Base-by-base conservation (phyloP, 257 asterid species). In the Scutellaria barbata region DNA sequence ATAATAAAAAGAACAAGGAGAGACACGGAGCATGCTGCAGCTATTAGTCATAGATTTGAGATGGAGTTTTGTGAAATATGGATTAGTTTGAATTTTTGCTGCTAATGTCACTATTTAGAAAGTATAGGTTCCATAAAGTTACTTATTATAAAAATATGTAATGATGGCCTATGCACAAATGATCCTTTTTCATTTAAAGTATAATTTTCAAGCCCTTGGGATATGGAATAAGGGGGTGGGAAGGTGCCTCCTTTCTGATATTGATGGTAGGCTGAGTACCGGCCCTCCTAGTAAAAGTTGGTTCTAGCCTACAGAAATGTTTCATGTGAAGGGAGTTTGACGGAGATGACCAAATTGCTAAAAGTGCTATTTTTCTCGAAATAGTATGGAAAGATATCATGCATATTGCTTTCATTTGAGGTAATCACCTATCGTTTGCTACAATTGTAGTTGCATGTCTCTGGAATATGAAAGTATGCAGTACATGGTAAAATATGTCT, bases 401-500 rank as follows among this genome's bases (percentile, higher is more conserved):
- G 35, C 35, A 30, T 30, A 30, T 30, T 30, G 35, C 5, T 30
- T 30, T 30, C 35, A 30, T 30, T 30, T 30, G 35, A 30, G 35
- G 2, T 30, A 30, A 4, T 30, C 35, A 30, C 35, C 35, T 30
- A 30, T 30, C 35, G 5, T 30, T 22, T 22, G 25, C 25, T 22
- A 22, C 25, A 22, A 2, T 2, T 13, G 0, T 63, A 63, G 33
- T 10, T 52, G 43, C 50, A 11, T 60, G 61, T 18, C n/a, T 67
- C 72, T 43, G 51, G 33, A 57, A 51, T 47, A 40, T 62, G 33
- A 20, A 9, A 73, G 57, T 46, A 50, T 40, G 53, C 33, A 62
- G 22, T 41, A 1, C 10, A 64, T 12, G 48, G 66, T 16, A 63
- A 55, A 69, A 41, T 10, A 5, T 64, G 33, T 53, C 58, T 39